Conservation (phyloP, 2,329 filamentous ascomycete species). For the Ophiostoma montium region DNA sequence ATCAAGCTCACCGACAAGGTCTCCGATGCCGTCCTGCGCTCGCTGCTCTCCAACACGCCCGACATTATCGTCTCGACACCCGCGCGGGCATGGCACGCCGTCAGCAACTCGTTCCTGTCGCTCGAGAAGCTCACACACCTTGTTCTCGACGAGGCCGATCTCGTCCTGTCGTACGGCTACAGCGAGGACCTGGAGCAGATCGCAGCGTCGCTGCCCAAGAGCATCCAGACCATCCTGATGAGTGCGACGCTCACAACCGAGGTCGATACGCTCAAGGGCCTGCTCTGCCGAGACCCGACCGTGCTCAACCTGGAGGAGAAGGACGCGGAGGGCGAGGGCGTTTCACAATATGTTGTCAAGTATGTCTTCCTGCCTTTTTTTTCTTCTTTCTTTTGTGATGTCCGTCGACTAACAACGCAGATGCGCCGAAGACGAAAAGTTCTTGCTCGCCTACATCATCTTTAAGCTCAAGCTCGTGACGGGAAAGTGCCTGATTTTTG, state of each 20-base stretch:
- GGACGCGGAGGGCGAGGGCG: constrained; percentile 59
- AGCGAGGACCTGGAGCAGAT: constrained; percentile 77
- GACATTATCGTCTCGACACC: constrained; percentile 89
- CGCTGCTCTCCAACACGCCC: constrained; percentile 70
- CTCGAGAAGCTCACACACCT: constrained; percentile 60
- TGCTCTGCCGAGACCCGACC: constrained; percentile 73
- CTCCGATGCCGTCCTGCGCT: constrained; percentile 74
- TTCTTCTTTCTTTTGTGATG: neutral
- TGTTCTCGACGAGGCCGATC: constrained; percentile 86
- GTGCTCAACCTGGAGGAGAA: constrained; percentile 72
- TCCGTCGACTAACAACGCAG: constrained; percentile 23
- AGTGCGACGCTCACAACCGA: constrained; percentile 79
- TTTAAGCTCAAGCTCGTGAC: constrained; percentile 91
- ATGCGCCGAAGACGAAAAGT: constrained; percentile 95
- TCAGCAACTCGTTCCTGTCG: constrained; percentile 57
- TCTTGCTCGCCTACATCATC: constrained; percentile 80
- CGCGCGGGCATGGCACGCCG: constrained; percentile 63
- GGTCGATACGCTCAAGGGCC: constrained; percentile 66
- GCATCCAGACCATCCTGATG: constrained; percentile 83
- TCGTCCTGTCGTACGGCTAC: constrained; percentile 89
- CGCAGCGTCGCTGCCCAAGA: constrained; percentile 63
- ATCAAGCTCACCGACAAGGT: constrained; percentile 86
- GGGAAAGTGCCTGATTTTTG: constrained; percentile 64
- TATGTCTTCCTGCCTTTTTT: constrained; percentile 22
- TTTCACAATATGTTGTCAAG: constrained; percentile 81